Base-by-base conservation (phyloP, 192 early-diverging fungal species). In the Coemansia sp. region DNA sequence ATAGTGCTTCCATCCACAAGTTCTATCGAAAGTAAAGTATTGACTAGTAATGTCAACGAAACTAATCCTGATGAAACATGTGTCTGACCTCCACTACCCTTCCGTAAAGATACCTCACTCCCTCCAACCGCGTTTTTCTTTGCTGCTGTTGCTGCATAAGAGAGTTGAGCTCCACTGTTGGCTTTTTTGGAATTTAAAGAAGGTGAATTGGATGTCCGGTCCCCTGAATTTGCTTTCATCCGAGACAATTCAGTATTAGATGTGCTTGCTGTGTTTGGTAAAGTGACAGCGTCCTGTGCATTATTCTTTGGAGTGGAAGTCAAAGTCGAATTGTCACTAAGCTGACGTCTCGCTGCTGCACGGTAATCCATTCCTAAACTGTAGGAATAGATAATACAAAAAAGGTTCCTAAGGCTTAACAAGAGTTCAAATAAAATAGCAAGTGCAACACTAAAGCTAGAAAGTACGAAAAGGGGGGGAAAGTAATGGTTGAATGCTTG, bases 301-400 rank as follows among this genome's bases (percentile, higher is more conserved):
- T 51, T 67, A n/a, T 14, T 59, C 39, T 17, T 59, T 61, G 63
- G 57, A 11, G 60, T 53, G n/a, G 23, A 61, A 30, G 54, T 70
- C 23, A 61, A 32, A 11, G 67, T 30, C 56, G 64, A 22, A n/a
- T 80, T 66, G 22, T 80, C 39, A 3, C 39, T 80, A 53, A 74
- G 65, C 55, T 64, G 68, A 39, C 78, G 64, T 20, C 72, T 80
- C 32, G 78, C 78, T 24, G 78, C 78, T 25, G 78, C 78, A 46
- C 74, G 74, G 63, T 81, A 81, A 57, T 81, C 70, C 78, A 81
- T 81, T 54, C 54, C 20, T 1, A 42, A 31, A 9, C 17, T 8
- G 25, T 20, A 31, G 23, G 20, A 61, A 14, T 9, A 63, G 52
- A 21, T 17, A 29, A 51, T 10, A 29, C 21, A 42, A 19, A n/a